Conservation (phyloP, 2,329 filamentous ascomycete species). For the Phaeophleospora eucalypticola region DNA sequence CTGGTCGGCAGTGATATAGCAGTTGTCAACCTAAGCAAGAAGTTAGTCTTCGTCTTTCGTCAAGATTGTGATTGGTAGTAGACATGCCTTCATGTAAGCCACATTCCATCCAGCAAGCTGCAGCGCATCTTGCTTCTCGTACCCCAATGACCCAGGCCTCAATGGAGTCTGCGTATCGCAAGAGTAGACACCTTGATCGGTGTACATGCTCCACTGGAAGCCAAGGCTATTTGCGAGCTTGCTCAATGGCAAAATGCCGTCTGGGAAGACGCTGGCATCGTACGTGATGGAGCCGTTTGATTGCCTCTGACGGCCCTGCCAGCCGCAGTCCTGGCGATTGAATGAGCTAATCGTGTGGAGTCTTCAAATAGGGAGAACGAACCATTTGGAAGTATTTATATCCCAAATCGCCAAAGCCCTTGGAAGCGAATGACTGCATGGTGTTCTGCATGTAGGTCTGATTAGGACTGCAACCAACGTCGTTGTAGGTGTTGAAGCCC, state of each 20-base stretch:
- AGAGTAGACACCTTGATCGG: conserved; percentile 30
- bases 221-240: conserved; percentile 49
- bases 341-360: neutral
- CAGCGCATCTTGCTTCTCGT: conserved; percentile 26
- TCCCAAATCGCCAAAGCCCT: conserved; percentile 33
- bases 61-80: neutral
- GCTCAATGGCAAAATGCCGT: conserved; percentile 47
- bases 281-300: conserved; percentile 47
- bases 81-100: conserved; percentile 24
- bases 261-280: conserved; percentile 50
- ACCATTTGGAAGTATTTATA: conserved; percentile 53
- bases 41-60: too few relatives aligned
- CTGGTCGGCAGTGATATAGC: conserved; percentile 26
- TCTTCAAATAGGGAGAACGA: neutral
- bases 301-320: conserved; percentile 41
- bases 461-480: conserved; percentile 22
- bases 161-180: conserved; percentile 24
- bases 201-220: conserved; percentile 54
- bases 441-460: conserved; percentile 17
- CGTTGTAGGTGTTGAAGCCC: conserved; percentile 29
- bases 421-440: conserved; percentile 18
- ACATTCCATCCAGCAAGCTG: conserved; percentile 28
- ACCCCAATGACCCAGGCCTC: conserved; percentile 20
- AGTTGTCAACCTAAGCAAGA: conserved; percentile 27
- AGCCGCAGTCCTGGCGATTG: conserved; percentile 50